These are phyloP conservation scores for Clonostachys sp. DNA, from an alignment of 2,329 filamentous ascomycete species.

Conservation along the genomic window DNA sequence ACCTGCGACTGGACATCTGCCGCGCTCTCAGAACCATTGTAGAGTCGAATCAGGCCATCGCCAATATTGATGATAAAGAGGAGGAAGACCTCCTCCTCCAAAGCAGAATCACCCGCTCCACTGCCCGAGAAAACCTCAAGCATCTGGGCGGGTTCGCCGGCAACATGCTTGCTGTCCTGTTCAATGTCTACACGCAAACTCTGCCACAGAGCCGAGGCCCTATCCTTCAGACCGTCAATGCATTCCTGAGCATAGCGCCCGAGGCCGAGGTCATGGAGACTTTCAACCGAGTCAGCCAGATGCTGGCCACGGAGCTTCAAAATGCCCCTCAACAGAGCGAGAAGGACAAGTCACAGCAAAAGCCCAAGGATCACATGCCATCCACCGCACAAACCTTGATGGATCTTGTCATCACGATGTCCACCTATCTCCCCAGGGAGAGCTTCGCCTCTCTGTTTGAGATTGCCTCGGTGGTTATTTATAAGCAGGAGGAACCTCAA, in stretches of 20 bases:
- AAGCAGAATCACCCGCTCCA: conserved; percentile 69
- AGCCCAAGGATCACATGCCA: conserved; percentile 70
- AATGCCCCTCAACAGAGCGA: conserved; percentile 45
- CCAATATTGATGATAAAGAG: conserved; percentile 61
- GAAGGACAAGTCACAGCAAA: conserved; percentile 59
- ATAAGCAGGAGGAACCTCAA: conserved; percentile 79
- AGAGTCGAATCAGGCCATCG: conserved; percentile 84
- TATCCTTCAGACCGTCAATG: conserved; percentile 91
- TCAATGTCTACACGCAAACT: conserved; percentile 98
- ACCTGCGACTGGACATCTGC: conserved; percentile 83
- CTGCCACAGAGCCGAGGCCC: conserved; percentile 87
- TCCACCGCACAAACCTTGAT: conserved; percentile 93
- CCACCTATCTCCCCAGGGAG: conserved; percentile 82
- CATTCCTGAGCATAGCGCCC: conserved; percentile 85
- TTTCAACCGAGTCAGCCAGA: conserved; percentile 79
- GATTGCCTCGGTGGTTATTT: conserved; percentile 78
- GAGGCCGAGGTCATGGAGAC: conserved; percentile 76
- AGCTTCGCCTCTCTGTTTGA: conserved; percentile 83
- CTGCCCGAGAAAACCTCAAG: conserved; percentile 75
- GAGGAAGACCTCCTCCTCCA: conserved; percentile 73
- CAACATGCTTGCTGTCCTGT: conserved; percentile 92
- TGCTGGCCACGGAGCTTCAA: conserved; percentile 71
- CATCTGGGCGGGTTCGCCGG: conserved; percentile 75
- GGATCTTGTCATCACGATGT: conserved; percentile 95
- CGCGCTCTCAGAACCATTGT: conserved; percentile 80